Evolutionary conservation across 2,329 filamentous ascomycete species (phyloP).

Genomic region (Apiospora arundinis): DNA sequence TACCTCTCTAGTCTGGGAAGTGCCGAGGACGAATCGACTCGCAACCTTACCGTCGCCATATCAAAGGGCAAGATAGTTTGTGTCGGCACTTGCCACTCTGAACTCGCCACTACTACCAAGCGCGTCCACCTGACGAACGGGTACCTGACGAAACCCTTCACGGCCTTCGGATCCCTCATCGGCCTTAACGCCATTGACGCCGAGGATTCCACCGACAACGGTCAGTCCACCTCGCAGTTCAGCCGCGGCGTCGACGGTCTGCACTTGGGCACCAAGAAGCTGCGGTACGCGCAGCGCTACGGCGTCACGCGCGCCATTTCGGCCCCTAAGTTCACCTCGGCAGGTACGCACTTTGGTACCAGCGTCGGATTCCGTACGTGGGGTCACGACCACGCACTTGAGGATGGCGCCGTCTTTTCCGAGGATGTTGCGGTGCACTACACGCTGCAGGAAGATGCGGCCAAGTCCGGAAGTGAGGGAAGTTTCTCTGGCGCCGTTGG

Average conservation of each 20-base stretch:
- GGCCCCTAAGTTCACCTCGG: slow-evolving; percentile 53
- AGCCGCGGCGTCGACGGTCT: slow-evolving; percentile 65
- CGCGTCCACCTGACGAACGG: slow-evolving; percentile 61
- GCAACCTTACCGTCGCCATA: slow-evolving; percentile 56
- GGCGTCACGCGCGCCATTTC: slow-evolving; percentile 66
- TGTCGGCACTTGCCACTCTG: slow-evolving; percentile 56
- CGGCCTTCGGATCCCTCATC: slow-evolving; percentile 63
- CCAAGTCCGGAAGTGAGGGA: slow-evolving; percentile 42
- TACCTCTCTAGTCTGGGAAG: slow-evolving; percentile 49
- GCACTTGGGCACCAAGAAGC: slow-evolving; percentile 61
- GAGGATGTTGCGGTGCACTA: slow-evolving; percentile 64
- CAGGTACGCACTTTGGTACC: slow-evolving; percentile 58
- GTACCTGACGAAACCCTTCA: slow-evolving; percentile 65
- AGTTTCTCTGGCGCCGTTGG: slow-evolving; percentile 63
- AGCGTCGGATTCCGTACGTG: slow-evolving; percentile 63
- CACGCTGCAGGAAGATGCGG: slow-evolving; percentile 56
- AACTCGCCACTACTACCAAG: slow-evolving; percentile 49
- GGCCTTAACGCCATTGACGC: slow-evolving; percentile 69
- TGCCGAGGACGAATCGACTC: slow-evolving; percentile 26
- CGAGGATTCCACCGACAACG: slow-evolving; percentile 62
- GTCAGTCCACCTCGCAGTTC: slow-evolving; percentile 53
- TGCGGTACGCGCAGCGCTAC: slow-evolving; percentile 57
- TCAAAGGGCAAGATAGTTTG: slow-evolving; percentile 61
- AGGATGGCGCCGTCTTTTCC: slow-evolving; percentile 58
- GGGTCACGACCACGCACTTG: slow-evolving; percentile 52